phyloP scores from a whole-genome alignment of 192 early-diverging fungal species.

The Cladochytrium replicatum region DNA sequence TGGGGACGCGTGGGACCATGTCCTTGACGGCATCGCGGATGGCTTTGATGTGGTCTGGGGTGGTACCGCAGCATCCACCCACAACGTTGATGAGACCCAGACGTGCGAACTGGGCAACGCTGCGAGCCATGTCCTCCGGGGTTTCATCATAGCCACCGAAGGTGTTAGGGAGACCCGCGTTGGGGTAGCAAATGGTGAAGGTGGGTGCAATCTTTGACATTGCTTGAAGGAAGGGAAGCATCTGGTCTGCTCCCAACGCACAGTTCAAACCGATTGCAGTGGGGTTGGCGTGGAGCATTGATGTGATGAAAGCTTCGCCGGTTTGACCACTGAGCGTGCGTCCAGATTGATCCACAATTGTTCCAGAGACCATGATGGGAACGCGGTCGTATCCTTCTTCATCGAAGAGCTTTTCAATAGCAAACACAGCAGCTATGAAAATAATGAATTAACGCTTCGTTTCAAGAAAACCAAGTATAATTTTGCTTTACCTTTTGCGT shows the following conservation, averaged over 20 bases:
- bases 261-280: conserved; percentile 79
- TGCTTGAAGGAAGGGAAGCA: conserved; percentile 90
- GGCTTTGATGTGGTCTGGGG: conserved; percentile 85
- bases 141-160: conserved; percentile 95
- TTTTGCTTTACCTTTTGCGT: too few species aligned
- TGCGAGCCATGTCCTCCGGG: conserved; percentile 73
- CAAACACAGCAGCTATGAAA: conserved; percentile 90
- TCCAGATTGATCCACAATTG: conserved; percentile 94
- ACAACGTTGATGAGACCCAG: conserved; percentile 92
- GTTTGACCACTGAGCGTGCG: conserved; percentile 95
- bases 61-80: conserved; percentile 96
- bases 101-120: conserved; percentile 77
- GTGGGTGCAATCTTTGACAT: conserved; percentile 74
- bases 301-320: conserved; percentile 88
- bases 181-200: conserved; percentile 87
- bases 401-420: conserved; percentile 76
- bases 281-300: conserved; percentile 67
- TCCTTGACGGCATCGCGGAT: conserved; percentile 65
- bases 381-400: conserved; percentile 53
- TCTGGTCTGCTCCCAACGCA: conserved; percentile 65
- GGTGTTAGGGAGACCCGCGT: conserved; percentile 93
- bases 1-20: conserved; percentile 69
- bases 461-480: too few species aligned
- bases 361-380: conserved; percentile 48
- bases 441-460: too few species aligned